These are phyloP conservation scores for Hsuehochloa calcarea DNA, from an alignment of 176 grass and related monocot species.

Conservation along the genomic window DNA sequence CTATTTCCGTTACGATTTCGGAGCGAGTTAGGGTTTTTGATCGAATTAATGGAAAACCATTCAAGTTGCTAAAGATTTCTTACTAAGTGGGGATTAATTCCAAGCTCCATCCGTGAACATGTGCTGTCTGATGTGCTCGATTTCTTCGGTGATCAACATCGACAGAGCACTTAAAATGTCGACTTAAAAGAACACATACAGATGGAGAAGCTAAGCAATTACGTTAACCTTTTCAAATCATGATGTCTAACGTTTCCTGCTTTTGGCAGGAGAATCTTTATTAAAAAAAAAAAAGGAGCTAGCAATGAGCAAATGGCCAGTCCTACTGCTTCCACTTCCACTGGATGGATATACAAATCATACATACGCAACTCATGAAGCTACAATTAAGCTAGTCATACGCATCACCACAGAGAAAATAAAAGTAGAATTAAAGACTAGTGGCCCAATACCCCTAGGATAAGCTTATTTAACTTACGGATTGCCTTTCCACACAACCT, in stretches of 20 bases:
- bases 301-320: background rate
- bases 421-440: background rate
- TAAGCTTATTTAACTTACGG: background rate
- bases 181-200: too few species aligned
- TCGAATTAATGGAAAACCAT: too few species aligned
- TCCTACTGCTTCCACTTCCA: constrained; percentile 10
- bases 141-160: too few species aligned
- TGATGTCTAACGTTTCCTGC: background rate
- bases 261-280: background rate
- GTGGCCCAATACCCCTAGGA: constrained; percentile 14
- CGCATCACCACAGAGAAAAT: background rate
- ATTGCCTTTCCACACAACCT: constrained; percentile 9
- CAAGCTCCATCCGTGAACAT: too few species aligned
- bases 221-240: background rate
- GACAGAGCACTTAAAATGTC: too few species aligned
- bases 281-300: background rate
- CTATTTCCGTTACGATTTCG: too few species aligned
- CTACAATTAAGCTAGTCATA: background rate
- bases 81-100: too few species aligned
- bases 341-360: background rate
- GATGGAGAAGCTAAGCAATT: background rate
- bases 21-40: too few species aligned
- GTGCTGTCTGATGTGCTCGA: too few species aligned
- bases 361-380: background rate
- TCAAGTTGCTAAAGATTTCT: too few species aligned